phyloP scores from a whole-genome alignment of 2,329 filamentous ascomycete species.

The Saccharata proteae region DNA sequence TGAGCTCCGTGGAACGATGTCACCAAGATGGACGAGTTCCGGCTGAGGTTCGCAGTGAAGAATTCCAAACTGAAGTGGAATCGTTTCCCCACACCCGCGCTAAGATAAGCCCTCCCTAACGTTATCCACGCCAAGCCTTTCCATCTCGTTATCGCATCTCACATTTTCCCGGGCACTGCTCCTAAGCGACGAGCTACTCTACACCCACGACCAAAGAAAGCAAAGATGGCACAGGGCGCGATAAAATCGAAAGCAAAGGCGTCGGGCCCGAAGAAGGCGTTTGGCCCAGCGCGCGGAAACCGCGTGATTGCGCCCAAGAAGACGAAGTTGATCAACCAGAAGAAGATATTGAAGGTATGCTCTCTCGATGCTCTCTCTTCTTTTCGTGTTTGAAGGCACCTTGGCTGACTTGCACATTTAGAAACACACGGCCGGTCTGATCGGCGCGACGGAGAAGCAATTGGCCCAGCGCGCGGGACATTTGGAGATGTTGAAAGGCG shows the following conservation, averaged over 20 bases:
- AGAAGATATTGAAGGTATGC: constrained; percentile 54
- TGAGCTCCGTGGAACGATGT: too few relatives aligned
- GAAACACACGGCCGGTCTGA: constrained; percentile 52
- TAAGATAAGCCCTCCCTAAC: too few relatives aligned
- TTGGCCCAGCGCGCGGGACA: constrained; percentile 57
- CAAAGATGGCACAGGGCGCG: constrained; percentile 35
- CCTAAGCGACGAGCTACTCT: too few relatives aligned
- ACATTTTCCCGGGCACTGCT: too few relatives aligned
- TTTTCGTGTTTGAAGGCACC: constrained; percentile 1
- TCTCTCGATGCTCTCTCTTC: constrained; percentile 13
- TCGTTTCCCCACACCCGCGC: too few relatives aligned
- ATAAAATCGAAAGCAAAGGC: constrained; percentile 32
- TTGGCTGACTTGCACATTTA: too few relatives aligned
- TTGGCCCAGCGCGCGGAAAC: constrained; percentile 45
- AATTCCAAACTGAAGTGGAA: too few relatives aligned
- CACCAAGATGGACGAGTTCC: too few relatives aligned
- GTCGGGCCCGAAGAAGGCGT: constrained; percentile 11
- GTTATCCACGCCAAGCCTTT: too few relatives aligned
- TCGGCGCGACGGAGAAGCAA: constrained; percentile 53
- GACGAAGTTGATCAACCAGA: constrained; percentile 43
- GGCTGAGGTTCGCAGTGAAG: too few relatives aligned
- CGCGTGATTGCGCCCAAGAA: constrained; percentile 58
- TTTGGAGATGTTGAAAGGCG: constrained; percentile 54
- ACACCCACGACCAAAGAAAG: not conserved
- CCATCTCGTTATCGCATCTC: too few relatives aligned